Conservation (phyloP, 2,329 filamentous ascomycete genomes). For the Cryphonectria naterciae region DNA sequence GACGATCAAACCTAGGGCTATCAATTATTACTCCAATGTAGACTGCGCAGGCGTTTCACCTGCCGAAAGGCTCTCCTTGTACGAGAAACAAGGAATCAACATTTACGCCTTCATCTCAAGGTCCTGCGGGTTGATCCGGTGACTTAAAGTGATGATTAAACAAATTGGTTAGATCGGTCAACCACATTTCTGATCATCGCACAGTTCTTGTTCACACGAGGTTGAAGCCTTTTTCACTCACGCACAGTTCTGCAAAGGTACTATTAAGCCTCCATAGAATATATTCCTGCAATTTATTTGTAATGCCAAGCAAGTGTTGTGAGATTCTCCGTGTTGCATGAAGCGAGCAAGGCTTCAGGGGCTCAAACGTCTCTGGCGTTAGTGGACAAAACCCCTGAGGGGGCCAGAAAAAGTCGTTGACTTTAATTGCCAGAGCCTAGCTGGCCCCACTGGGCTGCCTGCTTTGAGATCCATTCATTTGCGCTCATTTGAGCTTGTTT, state of each 20-base stretch:
- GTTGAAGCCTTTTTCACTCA: background rate
- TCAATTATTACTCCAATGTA: background rate
- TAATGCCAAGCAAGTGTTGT: slow-evolving; percentile 7
- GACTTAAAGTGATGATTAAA: background rate
- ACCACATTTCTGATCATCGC: background rate
- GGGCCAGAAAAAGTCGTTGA: background rate
- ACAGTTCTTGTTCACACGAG: background rate
- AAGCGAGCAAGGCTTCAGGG: background rate
- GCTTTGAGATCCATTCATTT: background rate
- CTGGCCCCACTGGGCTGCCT: background rate
- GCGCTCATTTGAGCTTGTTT: background rate
- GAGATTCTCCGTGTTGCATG: slow-evolving; percentile 5
- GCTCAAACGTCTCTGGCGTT: slow-evolving; percentile 4
- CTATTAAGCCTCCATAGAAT: too few relatives aligned
- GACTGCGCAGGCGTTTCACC: background rate
- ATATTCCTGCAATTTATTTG: background rate
- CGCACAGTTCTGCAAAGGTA: background rate
- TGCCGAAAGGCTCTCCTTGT: background rate
- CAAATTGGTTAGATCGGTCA: background rate
- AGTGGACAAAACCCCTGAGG: background rate
- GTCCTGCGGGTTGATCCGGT: background rate
- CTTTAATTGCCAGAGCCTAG: background rate
- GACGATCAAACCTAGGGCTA: slow-evolving; percentile 1
- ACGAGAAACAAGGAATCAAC: background rate
- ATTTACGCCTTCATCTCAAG: background rate